Evolutionary conservation across 23 red algal genomes (phyloP).

Genomic region (Pyropia yezoensis): DNA sequence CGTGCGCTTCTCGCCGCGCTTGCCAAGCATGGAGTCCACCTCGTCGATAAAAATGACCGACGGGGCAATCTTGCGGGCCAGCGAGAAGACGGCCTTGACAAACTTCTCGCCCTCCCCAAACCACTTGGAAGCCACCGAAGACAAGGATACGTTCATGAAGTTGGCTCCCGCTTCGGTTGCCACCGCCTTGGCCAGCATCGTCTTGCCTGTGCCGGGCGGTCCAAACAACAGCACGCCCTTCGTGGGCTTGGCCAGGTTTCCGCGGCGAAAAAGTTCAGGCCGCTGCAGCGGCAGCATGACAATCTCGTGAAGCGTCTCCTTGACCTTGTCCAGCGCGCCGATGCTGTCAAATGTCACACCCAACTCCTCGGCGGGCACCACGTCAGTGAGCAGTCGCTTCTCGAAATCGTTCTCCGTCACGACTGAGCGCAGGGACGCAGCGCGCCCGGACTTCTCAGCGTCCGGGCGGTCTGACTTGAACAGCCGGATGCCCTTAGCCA

Average conservation of each 20-base stretch:
- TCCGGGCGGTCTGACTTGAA: too few species aligned
- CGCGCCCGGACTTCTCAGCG: too few species aligned
- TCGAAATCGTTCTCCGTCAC: too few species aligned
- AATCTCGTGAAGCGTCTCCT: slow-evolving; percentile 54
- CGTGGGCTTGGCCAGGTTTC: slow-evolving; percentile 25
- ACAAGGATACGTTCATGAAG: slow-evolving; percentile 36
- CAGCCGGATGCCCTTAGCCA: too few species aligned
- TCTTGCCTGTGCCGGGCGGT: slow-evolving; percentile 88
- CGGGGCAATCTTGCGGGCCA: slow-evolving; percentile 19
- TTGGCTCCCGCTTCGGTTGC: slow-evolving; percentile 34
- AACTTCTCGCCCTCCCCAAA: slow-evolving; percentile 44
- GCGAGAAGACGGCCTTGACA: slow-evolving; percentile 26
- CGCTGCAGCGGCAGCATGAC: slow-evolving; percentile 43
- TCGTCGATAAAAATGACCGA: slow-evolving; percentile 57
- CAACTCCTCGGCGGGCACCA: slow-evolving; percentile 1
- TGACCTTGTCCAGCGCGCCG: slow-evolving; percentile 46
- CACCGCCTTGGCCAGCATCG: slow-evolving; percentile 63
- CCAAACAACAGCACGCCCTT: slow-evolving; percentile 83
- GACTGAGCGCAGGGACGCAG: too few species aligned
- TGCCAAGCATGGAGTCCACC: slow-evolving; percentile 38
- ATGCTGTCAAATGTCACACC: slow-evolving; percentile 37
- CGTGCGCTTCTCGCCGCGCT: slow-evolving; percentile 9
- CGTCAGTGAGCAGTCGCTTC: background rate
- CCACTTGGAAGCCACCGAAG: slow-evolving; percentile 35
- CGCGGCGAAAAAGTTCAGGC: slow-evolving; percentile 44